Evolutionary conservation across 768 basidiomycete genomes (phyloP).

Genomic region (Pleurotus tuber-regium): DNA sequence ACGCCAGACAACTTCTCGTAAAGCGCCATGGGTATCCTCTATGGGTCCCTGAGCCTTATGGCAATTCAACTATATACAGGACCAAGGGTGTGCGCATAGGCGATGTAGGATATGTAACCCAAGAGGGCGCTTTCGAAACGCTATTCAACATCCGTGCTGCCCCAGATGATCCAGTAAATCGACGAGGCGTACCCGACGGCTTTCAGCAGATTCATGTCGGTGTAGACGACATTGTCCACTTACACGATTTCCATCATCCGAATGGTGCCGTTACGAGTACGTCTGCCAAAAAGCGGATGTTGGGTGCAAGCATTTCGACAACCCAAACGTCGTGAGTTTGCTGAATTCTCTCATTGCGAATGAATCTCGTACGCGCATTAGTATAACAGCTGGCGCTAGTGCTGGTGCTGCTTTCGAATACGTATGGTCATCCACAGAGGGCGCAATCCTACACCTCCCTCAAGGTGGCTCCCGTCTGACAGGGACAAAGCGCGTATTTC

Average conservation of each 20-base stretch:
- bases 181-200: slow-evolving; percentile 3
- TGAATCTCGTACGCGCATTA: background rate
- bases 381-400: background rate
- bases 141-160: slow-evolving; percentile 19
- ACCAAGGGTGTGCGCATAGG: slow-evolving; percentile 21
- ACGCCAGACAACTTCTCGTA: slow-evolving; percentile 9
- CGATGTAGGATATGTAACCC: slow-evolving; percentile 21
- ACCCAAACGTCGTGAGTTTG: background rate
- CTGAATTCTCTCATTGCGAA: background rate
- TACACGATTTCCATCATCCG: background rate
- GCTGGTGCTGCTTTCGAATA: background rate
- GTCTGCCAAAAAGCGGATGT: background rate
- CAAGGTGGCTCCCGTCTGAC: slow-evolving; percentile 15
- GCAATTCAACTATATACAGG: slow-evolving; percentile 18
- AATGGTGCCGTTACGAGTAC: background rate
- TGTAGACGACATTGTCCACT: background rate
- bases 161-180: slow-evolving; percentile 5
- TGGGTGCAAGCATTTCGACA: background rate
- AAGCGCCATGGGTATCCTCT: slow-evolving; percentile 26
- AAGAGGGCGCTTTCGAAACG: slow-evolving; percentile 20
- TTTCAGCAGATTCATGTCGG: slow-evolving; percentile 9
- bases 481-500: slow-evolving; percentile 9
- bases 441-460: slow-evolving; percentile 18
- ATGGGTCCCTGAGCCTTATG: slow-evolving; percentile 29
- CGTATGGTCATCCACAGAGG: slow-evolving; percentile 12